Evolutionary conservation across 1,284 basidiomycete genomes (phyloP).

Genomic region (Trichosporon inkin): DNA sequence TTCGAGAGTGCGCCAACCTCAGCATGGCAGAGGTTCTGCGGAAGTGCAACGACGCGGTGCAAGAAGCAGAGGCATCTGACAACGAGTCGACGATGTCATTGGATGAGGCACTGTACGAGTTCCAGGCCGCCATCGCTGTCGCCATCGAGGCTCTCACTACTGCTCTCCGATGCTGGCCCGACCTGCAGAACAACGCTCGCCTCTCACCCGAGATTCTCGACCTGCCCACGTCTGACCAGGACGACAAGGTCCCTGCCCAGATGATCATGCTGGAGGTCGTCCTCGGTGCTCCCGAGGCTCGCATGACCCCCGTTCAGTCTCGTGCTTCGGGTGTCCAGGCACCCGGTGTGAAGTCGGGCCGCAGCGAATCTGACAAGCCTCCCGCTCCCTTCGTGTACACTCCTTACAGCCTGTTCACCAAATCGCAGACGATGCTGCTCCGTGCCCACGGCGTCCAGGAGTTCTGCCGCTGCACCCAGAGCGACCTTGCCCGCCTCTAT

Average conservation of each 20-base stretch:
- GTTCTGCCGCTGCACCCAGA: conserved; percentile 44
- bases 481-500: conserved; percentile 50
- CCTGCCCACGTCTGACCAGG: conserved; percentile 47
- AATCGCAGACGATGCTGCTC: conserved; percentile 53
- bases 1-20: conserved; percentile 48
- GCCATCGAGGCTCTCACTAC: conserved; percentile 53
- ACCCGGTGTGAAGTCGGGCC: conserved; percentile 36
- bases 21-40: conserved; percentile 52
- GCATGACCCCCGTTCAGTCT: conserved; percentile 42
- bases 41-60: conserved; percentile 49
- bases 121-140: conserved; percentile 53
- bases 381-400: conserved; percentile 55
- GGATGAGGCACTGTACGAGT: conserved; percentile 52
- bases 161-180: conserved; percentile 52
- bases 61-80: conserved; percentile 42
- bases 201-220: conserved; percentile 55
- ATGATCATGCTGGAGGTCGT: conserved; percentile 54
- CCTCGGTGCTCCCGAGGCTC: conserved; percentile 48
- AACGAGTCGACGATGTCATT: conserved; percentile 32
- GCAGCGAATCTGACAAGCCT: conserved; percentile 48
- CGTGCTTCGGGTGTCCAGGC: conserved; percentile 43
- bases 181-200: conserved; percentile 49
- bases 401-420: conserved; percentile 54
- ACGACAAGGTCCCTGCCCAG: conserved; percentile 45
- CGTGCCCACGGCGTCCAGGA: conserved; percentile 48